Conservation (phyloP, 1,284 basidiomycete species). For the Ustilago tritici region DNA sequence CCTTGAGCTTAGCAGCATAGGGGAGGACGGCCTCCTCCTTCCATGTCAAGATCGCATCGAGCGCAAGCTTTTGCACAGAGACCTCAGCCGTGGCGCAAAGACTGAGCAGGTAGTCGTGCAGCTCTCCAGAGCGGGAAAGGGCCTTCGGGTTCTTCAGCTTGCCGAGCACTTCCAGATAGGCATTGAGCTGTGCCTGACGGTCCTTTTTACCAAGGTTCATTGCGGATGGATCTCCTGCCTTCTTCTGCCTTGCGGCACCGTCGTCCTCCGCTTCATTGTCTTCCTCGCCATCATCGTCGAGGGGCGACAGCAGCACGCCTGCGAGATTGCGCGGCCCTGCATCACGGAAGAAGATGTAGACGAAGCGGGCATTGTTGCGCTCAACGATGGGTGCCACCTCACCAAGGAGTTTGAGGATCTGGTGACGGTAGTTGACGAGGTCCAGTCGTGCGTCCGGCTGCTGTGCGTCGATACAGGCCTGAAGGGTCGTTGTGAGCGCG, state of each 20-base stretch:
- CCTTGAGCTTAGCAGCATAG: conserved; percentile 78
- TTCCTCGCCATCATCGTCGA: conserved; percentile 41
- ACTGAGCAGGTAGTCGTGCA: conserved; percentile 78
- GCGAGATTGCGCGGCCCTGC: conserved; percentile 51
- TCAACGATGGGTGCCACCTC: conserved; percentile 51
- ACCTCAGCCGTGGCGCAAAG: conserved; percentile 89
- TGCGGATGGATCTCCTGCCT: conserved; percentile 13
- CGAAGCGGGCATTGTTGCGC: conserved; percentile 56
- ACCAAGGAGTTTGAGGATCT: conserved; percentile 58
- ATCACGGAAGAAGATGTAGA: conserved; percentile 56
- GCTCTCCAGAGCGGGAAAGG: conserved; percentile 77
- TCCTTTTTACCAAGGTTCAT: conserved; percentile 49
- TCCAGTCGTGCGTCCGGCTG: conserved; percentile 55
- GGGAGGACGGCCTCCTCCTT: conserved; percentile 78
- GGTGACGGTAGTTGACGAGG: conserved; percentile 60
- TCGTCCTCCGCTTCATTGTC: conserved; percentile 35
- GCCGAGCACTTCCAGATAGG: conserved; percentile 83
- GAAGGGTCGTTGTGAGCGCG: conserved; percentile 34
- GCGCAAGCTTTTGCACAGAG: conserved; percentile 80
- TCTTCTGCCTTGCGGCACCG: conserved; percentile 12
- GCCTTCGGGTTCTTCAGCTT: conserved; percentile 93
- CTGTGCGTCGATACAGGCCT: conserved; percentile 40
- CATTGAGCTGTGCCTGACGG: conserved; percentile 61
- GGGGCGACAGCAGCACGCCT: conserved; percentile 37
- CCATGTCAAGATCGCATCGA: conserved; percentile 86